These are phyloP conservation scores for Blumeria hordei DNA, from an alignment of 2,329 filamentous ascomycete genomes.

Conservation along the genomic window DNA sequence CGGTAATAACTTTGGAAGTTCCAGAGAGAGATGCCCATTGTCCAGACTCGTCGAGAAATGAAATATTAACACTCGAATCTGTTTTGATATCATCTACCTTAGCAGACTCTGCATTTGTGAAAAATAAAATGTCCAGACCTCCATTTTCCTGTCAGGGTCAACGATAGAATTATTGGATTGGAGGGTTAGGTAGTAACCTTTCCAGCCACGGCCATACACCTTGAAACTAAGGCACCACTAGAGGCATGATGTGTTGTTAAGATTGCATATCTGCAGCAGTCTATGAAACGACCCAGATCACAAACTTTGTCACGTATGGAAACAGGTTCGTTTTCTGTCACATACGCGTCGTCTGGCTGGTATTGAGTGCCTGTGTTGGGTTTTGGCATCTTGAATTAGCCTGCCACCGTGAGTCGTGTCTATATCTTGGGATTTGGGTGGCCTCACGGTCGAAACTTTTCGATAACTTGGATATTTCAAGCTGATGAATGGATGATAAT, in stretches of 20 bases:
- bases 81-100: slow-evolving; percentile 60
- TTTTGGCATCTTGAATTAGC: not conserved
- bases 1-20: slow-evolving; percentile 40
- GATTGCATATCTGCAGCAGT: slow-evolving; percentile 61
- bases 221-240: slow-evolving; percentile 45
- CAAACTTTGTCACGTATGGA: slow-evolving; percentile 52
- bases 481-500: too few species aligned
- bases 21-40: slow-evolving; percentile 81
- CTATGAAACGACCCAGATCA: slow-evolving; percentile 47
- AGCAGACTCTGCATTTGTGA: slow-evolving; percentile 74
- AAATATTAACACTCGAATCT: slow-evolving; percentile 55
- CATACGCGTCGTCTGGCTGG: not conserved
- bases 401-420: too few species aligned
- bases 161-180: not conserved
- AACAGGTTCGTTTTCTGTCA: slow-evolving; percentile 10
- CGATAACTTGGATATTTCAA: too few species aligned
- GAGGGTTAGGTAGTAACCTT: slow-evolving; percentile 27
- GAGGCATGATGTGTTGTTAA: slow-evolving; percentile 53
- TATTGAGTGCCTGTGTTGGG: not conserved
- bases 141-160: slow-evolving; percentile 35
- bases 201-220: slow-evolving; percentile 66
- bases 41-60: slow-evolving; percentile 51
- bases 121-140: slow-evolving; percentile 65
- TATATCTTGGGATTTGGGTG: too few species aligned
- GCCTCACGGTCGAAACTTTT: too few species aligned